Evolutionary conservation across 2,329 filamentous ascomycete species (phyloP), one percentile per base, ranked within the genome.

Genomic region (Neopestalotiopsis rosae): DNA sequence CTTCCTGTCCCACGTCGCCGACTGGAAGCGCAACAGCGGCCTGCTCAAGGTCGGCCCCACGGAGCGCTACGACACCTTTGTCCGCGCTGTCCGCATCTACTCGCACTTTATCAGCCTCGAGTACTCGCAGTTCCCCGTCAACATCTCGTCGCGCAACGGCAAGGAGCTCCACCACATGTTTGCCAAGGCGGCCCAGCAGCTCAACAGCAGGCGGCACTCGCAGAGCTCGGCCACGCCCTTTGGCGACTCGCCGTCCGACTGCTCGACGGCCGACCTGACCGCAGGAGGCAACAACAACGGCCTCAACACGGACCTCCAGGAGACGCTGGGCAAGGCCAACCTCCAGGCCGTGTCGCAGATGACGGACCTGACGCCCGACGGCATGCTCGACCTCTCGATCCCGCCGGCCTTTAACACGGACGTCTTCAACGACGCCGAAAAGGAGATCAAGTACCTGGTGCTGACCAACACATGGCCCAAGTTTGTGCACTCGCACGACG

Each of bases 1-100:
- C 38, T 89, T 89, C 77, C 79, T 89, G 1, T 83, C 80, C 28
- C 79, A 80, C 49, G 81, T 88, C 30, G 76, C 79, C 13, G 79
- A 81, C 67, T 89, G 85, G 83, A 85, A 84, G 68, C 69, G 69
- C 3, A 64, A 61, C 13, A 72, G 71, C 61, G 58, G 40, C 58
- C 34, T 63, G 30, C 17, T 61, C 10, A 66, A 49, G 56, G 45
- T 40, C 7, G 63, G 67, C 1, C 62, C 71, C 1, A 32, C 49
- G 12, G 57, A 56, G 34, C 49, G 59, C 20, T 67, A 67, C 42
- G 57, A 71, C 32, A 67, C 70, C 45, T 73, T 72, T 62, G 45
- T 71, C 40, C 69, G 70, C 32, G 72, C 70, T n/a, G 69, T 70
- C 32, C 71, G 67, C 34, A 73, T 72, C 67, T 72, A 74, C 69